These are phyloP conservation scores for Inga oerstediana DNA, from an alignment of 306 rosid genomes.

Conservation along the genomic window DNA sequence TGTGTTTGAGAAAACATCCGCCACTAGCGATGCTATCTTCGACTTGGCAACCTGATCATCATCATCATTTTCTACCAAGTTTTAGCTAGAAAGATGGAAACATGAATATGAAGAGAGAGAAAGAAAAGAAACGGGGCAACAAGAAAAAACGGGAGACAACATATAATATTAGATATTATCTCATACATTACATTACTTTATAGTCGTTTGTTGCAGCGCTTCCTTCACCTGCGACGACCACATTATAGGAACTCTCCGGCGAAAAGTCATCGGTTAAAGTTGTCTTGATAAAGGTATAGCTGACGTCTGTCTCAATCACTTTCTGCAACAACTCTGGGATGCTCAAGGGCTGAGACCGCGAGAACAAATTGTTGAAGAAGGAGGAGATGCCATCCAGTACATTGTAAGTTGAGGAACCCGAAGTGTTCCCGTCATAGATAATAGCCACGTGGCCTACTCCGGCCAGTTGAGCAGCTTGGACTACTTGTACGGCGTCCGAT, in stretches of 20 bases:
- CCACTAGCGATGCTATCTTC: conserved; percentile 83
- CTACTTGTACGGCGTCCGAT: conserved; percentile 72
- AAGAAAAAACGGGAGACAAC: neutral
- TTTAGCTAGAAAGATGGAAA: conserved; percentile 16
- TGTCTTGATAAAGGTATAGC: conserved; percentile 85
- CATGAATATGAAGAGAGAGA: conserved; percentile 19
- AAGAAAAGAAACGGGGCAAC: neutral
- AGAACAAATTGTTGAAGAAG: conserved; percentile 80
- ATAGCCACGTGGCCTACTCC: conserved; percentile 91
- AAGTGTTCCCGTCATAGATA: conserved; percentile 56
- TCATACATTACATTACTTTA: conserved; percentile 99
- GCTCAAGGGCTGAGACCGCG: conserved; percentile 62
- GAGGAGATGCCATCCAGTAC: conserved; percentile 85
- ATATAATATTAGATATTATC: conserved; percentile 50
- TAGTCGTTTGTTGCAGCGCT: conserved; percentile 72
- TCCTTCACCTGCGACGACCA: conserved; percentile 84
- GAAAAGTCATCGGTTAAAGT: conserved; percentile 79
- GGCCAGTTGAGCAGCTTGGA: conserved; percentile 84
- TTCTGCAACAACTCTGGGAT: conserved; percentile 71
- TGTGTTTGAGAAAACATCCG: conserved; percentile 90
- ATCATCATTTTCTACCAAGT: conserved; percentile 18
- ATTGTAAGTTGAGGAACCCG: conserved; percentile 64
- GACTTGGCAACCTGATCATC: conserved; percentile 68
- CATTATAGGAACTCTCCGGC: conserved; percentile 70
- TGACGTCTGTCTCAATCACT: conserved; percentile 66